Evolutionary conservation across 768 basidiomycete genomes (phyloP).

Genomic region (Baorangia bicolor): DNA sequence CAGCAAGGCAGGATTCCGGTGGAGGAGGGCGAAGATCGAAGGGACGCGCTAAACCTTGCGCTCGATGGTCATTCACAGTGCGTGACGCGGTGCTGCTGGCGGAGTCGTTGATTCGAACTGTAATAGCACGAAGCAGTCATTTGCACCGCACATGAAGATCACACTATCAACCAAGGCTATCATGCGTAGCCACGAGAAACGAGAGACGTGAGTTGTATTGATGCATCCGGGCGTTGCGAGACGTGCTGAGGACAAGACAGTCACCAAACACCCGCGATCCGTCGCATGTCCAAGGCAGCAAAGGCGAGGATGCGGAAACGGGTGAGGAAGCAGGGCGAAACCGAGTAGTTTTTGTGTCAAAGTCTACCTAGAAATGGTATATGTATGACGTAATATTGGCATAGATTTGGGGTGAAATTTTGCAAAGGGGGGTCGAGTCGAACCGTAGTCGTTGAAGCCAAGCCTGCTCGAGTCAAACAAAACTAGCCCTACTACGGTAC

Average conservation of each 20-base stretch:
- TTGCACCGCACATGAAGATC: slow-evolving; percentile 68
- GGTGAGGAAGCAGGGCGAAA: slow-evolving; percentile 32
- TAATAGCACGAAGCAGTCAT: slow-evolving; percentile 50
- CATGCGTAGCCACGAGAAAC: slow-evolving; percentile 37
- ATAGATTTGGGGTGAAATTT: slow-evolving; percentile 18
- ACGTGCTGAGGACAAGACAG: slow-evolving; percentile 36
- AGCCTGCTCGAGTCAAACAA: background rate
- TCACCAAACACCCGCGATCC: slow-evolving; percentile 52
- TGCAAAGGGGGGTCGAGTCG: slow-evolving; percentile 4
- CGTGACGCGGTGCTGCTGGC: slow-evolving; percentile 22
- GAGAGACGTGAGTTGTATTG: slow-evolving; percentile 35
- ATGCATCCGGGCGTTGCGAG: background rate
- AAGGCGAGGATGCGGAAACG: slow-evolving; percentile 52
- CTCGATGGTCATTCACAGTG: slow-evolving; percentile 63
- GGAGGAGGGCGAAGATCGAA: slow-evolving; percentile 36
- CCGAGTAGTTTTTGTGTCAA: slow-evolving; percentile 18
- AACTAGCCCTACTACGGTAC: background rate
- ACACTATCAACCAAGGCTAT: slow-evolving; percentile 54
- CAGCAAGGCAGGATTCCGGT: slow-evolving; percentile 19
- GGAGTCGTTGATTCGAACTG: background rate
- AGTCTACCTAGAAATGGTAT: slow-evolving; percentile 4
- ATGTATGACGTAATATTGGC: slow-evolving; percentile 25
- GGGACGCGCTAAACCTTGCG: slow-evolving; percentile 33
- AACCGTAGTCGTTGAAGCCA: slow-evolving; percentile 3
- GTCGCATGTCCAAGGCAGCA: slow-evolving; percentile 58